Evolutionary conservation across 257 asterid species (phyloP), one percentile per base, ranked within the genome.

Genomic region (Scutellaria galericulata): DNA sequence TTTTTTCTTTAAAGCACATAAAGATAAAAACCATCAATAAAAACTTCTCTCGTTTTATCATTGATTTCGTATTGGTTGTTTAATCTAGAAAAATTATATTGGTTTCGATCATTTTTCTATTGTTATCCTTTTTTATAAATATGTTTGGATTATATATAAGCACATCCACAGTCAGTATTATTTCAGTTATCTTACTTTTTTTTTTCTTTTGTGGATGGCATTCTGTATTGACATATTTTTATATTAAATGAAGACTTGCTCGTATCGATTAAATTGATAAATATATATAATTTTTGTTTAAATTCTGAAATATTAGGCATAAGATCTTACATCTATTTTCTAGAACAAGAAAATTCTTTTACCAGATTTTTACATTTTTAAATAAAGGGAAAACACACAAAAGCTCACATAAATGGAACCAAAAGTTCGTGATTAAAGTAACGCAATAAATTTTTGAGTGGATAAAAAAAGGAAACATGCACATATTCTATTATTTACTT

Each of bases 351-450:
- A 12, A 2, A 2, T 2, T 3, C 8, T 20, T 46, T 45, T 57
- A 45, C 37, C 14, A 7, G 37, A 37, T 14, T 61, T 7, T 7
- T 45, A 15, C 20, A 18, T 47, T 7, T 7, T 14, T 6, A 1
- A 11, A 9, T 6, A 20, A 51, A 40, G 5, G 48, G 5, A 47
- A 72, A 44, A 37, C 4, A 27, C 40, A 8, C 51, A 14, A 14
- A 74, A 31, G 37, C 37, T 31, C 37, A 31, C 37, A 31, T 31
- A 74, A 66, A 73, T 65, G 46, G 7, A 22, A 66, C 56, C 2
- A 48, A 56, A 73, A 13, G 44, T 7, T 67, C 47, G 20, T 27
- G 40, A 67, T 66, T 64, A 53, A 42, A 66, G 60, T 44, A 20
- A 40, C 13, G 7, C 74, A 20, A 47, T 59, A 14, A 40, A 58